A percentile compares a stretch with the other conserved stretches of the same genome.
These are phyloP conservation scores for Lachancea nothofagi DNA, from an alignment of 805 yeast genomes.

Conservation along the genomic window DNA sequence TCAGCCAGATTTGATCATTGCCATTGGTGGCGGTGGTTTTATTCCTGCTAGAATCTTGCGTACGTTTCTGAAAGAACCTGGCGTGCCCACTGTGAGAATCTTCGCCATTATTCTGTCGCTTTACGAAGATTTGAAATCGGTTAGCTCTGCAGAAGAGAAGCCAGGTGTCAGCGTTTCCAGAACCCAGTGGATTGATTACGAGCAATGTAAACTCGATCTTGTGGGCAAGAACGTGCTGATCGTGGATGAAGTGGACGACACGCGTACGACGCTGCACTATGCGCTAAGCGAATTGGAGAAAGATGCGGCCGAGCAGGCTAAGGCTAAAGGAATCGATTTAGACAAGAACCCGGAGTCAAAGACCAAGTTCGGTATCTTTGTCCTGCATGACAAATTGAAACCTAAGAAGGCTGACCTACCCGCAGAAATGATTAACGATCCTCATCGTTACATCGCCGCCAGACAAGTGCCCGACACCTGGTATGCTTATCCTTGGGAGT, in stretches of 20 bases:
- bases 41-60: slow-evolving; percentile 96
- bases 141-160: slow-evolving; percentile 49
- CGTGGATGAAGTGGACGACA: slow-evolving; percentile 83
- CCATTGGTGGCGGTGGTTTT: slow-evolving; percentile 97
- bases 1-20: slow-evolving; percentile 86
- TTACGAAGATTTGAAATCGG: slow-evolving; percentile 73
- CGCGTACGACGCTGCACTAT: slow-evolving; percentile 77
- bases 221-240: slow-evolving; percentile 67
- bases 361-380: slow-evolving; percentile 70
- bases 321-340: slow-evolving; percentile 43
- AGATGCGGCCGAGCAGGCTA: slow-evolving; percentile 60
- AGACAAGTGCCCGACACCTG: slow-evolving; percentile 71
- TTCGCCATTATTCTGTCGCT: slow-evolving; percentile 92
- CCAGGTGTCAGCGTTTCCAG: slow-evolving; percentile 67
- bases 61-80: slow-evolving; percentile 83
- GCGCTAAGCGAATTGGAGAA: slow-evolving; percentile 69
- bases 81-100: slow-evolving; percentile 82
- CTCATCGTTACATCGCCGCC: slow-evolving; percentile 62
- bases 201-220: slow-evolving; percentile 51
- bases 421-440: slow-evolving; percentile 50
- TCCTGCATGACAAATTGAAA: slow-evolving; percentile 70
- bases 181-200: slow-evolving; percentile 80
- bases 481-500: slow-evolving; percentile 89
- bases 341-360: slow-evolving; percentile 39
- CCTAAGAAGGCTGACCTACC: slow-evolving; percentile 70